These are phyloP conservation scores for Cladosporium sp. DNA, from an alignment of 2,329 filamentous ascomycete genomes.

Conservation along the genomic window DNA sequence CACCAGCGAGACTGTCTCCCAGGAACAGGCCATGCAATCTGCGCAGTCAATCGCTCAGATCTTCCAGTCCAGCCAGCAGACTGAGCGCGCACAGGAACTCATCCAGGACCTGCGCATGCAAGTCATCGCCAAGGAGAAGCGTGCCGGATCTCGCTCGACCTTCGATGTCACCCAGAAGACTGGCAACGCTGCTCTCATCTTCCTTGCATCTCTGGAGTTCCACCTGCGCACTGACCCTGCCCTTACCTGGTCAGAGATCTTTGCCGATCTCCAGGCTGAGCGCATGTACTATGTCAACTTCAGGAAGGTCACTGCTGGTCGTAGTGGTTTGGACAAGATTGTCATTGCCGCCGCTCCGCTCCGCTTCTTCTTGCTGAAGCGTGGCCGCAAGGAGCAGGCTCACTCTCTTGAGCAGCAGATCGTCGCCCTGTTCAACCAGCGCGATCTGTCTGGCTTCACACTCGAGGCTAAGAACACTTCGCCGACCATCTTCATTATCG, in stretches of 20 bases:
- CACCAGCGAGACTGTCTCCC: constrained; percentile 41
- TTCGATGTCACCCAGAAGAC: constrained; percentile 39
- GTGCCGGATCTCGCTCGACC: constrained; percentile 36
- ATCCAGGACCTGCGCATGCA: constrained; percentile 52
- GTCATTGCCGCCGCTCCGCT: constrained; percentile 41
- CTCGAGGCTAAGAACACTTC: constrained; percentile 34
- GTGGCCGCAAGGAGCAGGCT: constrained; percentile 40
- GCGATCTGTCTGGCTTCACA: constrained; percentile 32
- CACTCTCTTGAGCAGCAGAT: constrained; percentile 32
- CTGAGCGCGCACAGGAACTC: constrained; percentile 43
- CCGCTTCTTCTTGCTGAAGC: constrained; percentile 38
- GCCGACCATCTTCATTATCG: constrained; percentile 41
- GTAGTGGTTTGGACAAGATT: constrained; percentile 37
- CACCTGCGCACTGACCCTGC: constrained; percentile 40
- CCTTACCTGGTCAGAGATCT: constrained; percentile 42
- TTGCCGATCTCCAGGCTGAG: constrained; percentile 47
- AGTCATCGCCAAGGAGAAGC: constrained; percentile 49
- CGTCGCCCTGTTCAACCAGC: constrained; percentile 39
- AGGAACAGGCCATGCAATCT: constrained; percentile 51
- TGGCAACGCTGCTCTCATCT: constrained; percentile 43
- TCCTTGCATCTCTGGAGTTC: constrained; percentile 49
- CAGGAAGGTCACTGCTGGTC: constrained; percentile 24
- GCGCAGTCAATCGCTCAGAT: constrained; percentile 50
- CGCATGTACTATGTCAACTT: constrained; percentile 43
- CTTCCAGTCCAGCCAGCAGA: constrained; percentile 46